Evolutionary conservation across 2,329 filamentous ascomycete genomes (phyloP).

Genomic region (Drechmeria coniospora): DNA sequence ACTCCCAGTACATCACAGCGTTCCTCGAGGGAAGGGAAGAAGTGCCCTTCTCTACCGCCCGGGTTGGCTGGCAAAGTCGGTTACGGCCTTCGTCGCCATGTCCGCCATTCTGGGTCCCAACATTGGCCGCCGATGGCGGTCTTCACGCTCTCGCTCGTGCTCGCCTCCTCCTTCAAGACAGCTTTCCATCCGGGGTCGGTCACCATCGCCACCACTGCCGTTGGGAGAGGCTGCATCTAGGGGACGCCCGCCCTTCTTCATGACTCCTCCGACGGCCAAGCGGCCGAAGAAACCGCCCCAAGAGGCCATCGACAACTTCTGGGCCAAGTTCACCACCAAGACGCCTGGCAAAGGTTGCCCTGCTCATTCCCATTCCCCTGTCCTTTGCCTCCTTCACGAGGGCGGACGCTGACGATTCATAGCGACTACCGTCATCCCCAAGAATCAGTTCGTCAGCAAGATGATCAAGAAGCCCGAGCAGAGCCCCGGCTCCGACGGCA

Average conservation of each 20-base stretch:
- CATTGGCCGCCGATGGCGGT: slow-evolving; percentile 1
- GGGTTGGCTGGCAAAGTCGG: no score
- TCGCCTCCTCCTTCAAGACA: background rate
- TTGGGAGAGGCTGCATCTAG: background rate
- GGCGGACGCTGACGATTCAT: background rate
- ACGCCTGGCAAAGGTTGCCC: slow-evolving; percentile 49
- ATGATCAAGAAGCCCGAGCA: slow-evolving; percentile 30
- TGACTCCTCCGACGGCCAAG: background rate
- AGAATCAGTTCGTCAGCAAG: slow-evolving; percentile 47
- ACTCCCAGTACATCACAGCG: no score
- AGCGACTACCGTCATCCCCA: slow-evolving; percentile 56
- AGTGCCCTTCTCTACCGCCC: no score
- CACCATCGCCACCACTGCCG: background rate
- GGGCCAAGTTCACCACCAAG: slow-evolving; percentile 55
- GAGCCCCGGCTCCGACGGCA: slow-evolving; percentile 6
- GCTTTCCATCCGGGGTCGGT: no score
- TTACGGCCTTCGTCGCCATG: no score
- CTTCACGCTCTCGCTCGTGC: background rate
- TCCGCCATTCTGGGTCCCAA: slow-evolving; percentile 2
- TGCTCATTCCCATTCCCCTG: background rate
- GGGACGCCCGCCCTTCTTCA: background rate
- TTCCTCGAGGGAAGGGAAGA: no score
- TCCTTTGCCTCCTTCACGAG: background rate
- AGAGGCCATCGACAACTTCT: slow-evolving; percentile 55
- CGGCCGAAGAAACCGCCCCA: slow-evolving; percentile 39